Conservation (phyloP, 1,139 yeast genomes). For the Kluyveromyces marxianus region DNA sequence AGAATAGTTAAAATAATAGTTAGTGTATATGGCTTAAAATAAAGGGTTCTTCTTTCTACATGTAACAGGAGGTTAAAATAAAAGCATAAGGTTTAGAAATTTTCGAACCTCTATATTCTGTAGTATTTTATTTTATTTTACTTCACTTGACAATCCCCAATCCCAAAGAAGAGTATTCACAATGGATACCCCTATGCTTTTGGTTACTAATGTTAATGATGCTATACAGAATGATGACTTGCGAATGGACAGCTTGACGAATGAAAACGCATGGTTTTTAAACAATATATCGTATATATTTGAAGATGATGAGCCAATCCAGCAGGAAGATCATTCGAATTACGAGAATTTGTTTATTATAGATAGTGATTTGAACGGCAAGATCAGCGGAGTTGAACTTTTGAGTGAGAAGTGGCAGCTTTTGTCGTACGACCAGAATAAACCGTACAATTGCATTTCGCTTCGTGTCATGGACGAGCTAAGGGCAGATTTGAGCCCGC, state of each 20-base stretch:
- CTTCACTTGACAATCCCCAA: too few species aligned
- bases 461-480: slow-evolving; percentile 28
- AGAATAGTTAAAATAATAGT: too few species aligned
- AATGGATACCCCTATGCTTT: slow-evolving; percentile 14
- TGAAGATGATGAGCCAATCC: slow-evolving; percentile 30
- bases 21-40: too few species aligned
- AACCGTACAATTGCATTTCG: slow-evolving; percentile 20
- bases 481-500: slow-evolving; percentile 17
- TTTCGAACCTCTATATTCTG: neutral
- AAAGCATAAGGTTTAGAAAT: too few species aligned
- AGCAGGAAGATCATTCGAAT: slow-evolving; percentile 13
- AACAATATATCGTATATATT: slow-evolving; percentile 27
- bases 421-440: slow-evolving; percentile 12
- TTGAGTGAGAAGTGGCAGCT: slow-evolving; percentile 29
- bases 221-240: neutral
- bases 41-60: neutral
- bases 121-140: neutral
- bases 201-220: slow-evolving; percentile 16
- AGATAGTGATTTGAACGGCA: slow-evolving; percentile 25
- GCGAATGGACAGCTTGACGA: too few species aligned
- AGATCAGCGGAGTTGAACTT: slow-evolving; percentile 21
- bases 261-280: slow-evolving; percentile 13
- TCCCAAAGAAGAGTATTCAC: neutral
- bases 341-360: slow-evolving; percentile 31
- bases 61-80: neutral